These are phyloP conservation scores for Aureobasidium lini DNA, from an alignment of 2,329 filamentous ascomycete genomes.

Conservation along the genomic window DNA sequence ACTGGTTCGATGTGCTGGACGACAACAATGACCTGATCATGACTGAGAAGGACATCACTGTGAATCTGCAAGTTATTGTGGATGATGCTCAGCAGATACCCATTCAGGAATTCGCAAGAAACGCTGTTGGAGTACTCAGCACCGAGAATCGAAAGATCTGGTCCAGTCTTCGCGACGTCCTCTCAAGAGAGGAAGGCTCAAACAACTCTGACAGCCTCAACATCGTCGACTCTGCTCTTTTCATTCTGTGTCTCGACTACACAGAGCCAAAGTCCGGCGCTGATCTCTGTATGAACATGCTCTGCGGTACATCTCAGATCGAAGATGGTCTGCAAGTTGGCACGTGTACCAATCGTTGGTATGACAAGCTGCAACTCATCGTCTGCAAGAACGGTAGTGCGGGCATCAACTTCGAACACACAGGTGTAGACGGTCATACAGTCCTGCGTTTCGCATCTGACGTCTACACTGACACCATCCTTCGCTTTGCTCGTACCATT, in stretches of 20 bases:
- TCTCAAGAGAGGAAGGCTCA: constrained; percentile 77
- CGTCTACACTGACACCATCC: constrained; percentile 93
- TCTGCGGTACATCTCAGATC: constrained; percentile 87
- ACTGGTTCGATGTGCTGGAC: constrained; percentile 97
- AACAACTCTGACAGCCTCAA: constrained; percentile 96
- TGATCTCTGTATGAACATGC: constrained; percentile 95
- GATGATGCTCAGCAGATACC: constrained; percentile 85
- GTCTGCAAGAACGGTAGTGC: constrained; percentile 98
- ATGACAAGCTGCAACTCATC: constrained; percentile 98
- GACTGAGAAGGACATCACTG: constrained; percentile 85
- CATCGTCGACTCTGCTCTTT: constrained; percentile 90
- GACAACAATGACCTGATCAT: constrained; percentile 93
- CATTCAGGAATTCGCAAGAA: constrained; percentile 91
- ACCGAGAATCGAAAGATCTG: constrained; percentile 96
- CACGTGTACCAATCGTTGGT: constrained; percentile 97
- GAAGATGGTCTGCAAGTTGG: constrained; percentile 92
- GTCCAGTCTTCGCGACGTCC: constrained; percentile 81
- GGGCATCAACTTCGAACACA: constrained; percentile 98
- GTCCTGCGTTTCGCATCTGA: constrained; percentile 94
- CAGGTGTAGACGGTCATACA: constrained; percentile 93
- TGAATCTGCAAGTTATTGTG: constrained; percentile 87
- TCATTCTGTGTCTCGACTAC: constrained; percentile 87
- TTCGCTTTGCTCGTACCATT: constrained; percentile 90
- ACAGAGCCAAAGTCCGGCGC: constrained; percentile 74
- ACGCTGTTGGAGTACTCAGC: constrained; percentile 83